Percentiles rank a stretch among this genome's conserved stretches.
Conservation (phyloP, 192 early-diverging fungal species). For the Funneliformis geosporum region DNA sequence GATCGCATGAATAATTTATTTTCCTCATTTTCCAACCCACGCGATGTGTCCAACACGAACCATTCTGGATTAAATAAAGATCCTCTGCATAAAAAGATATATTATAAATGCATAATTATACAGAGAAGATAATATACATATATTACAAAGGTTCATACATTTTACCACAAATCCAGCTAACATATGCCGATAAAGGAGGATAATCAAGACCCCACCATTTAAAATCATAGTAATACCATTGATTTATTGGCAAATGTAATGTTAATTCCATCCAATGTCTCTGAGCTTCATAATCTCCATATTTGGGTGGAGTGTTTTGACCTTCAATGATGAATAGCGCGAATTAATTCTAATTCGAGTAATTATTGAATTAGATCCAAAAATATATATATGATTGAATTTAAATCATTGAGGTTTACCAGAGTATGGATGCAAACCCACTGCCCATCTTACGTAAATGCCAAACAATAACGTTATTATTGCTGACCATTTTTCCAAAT, state of each 20-base stretch:
- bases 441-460: constrained; percentile 63
- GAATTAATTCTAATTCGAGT: background rate
- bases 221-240: constrained; percentile 91
- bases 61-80: constrained; percentile 73
- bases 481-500: background rate
- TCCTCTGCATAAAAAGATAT: constrained; percentile 53
- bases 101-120: constrained; percentile 8
- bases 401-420: constrained; percentile 43
- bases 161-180: constrained; percentile 82
- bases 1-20: constrained; percentile 91
- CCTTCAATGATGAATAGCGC: constrained; percentile 41
- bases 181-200: constrained; percentile 93
- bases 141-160: constrained; percentile 52
- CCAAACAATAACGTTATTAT: constrained; percentile 49
- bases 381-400: background rate
- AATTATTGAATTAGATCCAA: background rate
- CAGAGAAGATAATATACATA: background rate
- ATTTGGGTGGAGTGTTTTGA: constrained; percentile 69
- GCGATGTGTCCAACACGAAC: constrained; percentile 84
- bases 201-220: constrained; percentile 98
- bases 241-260: constrained; percentile 63
- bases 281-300: constrained; percentile 98
- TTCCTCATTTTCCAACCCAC: constrained; percentile 73
- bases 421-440: constrained; percentile 74
- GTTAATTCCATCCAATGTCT: constrained; percentile 99